Evolutionary conservation across 257 asterid genomes (phyloP), one percentile per base, ranked within the genome.

Genomic region (Solanum chiquidenum): DNA sequence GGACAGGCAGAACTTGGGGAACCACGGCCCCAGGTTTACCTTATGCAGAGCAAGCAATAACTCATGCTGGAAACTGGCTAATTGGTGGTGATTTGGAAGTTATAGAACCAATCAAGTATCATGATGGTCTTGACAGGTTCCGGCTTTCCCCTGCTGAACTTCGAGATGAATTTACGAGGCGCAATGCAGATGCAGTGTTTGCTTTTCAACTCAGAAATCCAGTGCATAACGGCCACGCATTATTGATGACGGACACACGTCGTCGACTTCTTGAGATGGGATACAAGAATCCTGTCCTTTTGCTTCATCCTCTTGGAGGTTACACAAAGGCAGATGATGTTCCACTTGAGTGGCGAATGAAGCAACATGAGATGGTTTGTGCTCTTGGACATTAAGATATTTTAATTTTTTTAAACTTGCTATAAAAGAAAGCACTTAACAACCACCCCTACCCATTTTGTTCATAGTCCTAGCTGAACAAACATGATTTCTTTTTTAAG

Each of bases 191-290:
- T 83, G 99, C 99, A 0, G 99, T 96, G 71, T 96, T 96, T 85
- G 99, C 99, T 44, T 96, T 96, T 92, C 99, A 96, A 91, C 96
- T 96, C 76, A 94, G 99, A 49, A 96, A 96, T 89, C 99, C 99
- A 0, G 99, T 96, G 87, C 99, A 96, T 90, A 96, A 96, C 34
- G 98, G 99, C 21, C 99, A 96, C 20, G 99, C 99, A 42, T 86
- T 96, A 9, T 87, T 96, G 72, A 96, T 96, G 99, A 96, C 95
- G 0, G 99, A 96, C 91, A 96, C 99, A 2, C 96, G 98, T 6
- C 96, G 96, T 31, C 91, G 98, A 42, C 98, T 96, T 87, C 95
- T 96, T 12, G 98, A 94, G 62, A 94, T 96, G 99, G 99, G 99
- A 12, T 96, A 94, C 87, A 91, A 93, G 90, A 96, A 96, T 87